Evolutionary conservation across 176 grass and related monocot species (phyloP).

Genomic region (Oryza glaberrima): DNA sequence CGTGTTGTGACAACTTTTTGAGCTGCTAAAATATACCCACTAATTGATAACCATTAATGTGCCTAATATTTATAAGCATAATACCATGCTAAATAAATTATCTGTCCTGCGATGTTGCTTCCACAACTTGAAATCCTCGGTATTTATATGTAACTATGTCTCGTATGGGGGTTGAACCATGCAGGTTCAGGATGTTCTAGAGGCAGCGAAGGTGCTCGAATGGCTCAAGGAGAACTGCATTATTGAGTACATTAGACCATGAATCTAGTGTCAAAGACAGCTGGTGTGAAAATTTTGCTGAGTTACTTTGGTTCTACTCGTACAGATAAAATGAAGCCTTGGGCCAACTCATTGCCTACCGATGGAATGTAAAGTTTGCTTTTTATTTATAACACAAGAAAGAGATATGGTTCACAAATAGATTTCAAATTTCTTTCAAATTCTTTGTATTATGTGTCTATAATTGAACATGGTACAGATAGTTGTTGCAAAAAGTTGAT

Average conservation of each 20-base stretch:
- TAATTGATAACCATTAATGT: not conserved
- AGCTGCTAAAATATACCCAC: not conserved
- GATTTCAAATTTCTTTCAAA: not conserved
- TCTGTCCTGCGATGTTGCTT: not conserved
- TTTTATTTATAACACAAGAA: conserved; percentile 20
- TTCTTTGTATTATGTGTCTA: not conserved
- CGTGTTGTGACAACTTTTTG: not conserved
- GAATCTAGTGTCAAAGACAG: conserved; percentile 20
- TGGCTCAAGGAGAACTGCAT: conserved; percentile 87
- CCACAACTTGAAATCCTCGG: not conserved
- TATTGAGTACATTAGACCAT: conserved; percentile 63
- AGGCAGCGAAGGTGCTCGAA: conserved; percentile 88
- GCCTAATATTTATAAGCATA: not conserved
- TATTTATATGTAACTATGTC: not conserved
- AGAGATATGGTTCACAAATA: not conserved
- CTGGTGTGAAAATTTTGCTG: conserved; percentile 23
- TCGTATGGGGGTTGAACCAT: not conserved
- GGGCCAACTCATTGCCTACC: conserved; percentile 4
- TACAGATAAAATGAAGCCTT: not conserved
- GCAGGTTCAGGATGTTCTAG: conserved; percentile 81
- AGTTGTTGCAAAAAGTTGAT: no score
- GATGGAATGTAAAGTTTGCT: not conserved
- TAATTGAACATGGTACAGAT: not conserved
- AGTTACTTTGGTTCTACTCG: conserved; percentile 5
- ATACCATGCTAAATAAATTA: not conserved